Evolutionary conservation across 2,329 filamentous ascomycete genomes (phyloP).

Genomic region (Beauveria brongniartii): DNA sequence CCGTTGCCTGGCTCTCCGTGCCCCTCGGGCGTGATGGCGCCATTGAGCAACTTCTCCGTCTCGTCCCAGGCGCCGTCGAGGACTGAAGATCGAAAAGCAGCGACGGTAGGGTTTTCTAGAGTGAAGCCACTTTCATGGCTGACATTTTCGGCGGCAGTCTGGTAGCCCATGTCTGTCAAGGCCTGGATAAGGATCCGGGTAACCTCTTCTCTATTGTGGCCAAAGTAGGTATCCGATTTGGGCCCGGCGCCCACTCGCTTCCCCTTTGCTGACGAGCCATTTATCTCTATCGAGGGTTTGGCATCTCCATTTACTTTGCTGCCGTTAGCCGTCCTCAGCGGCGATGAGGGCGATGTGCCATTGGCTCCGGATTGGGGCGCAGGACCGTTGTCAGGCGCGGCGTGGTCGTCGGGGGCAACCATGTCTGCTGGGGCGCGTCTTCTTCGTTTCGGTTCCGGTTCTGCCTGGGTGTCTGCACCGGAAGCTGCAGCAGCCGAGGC

Average conservation of each 20-base stretch:
- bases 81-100: constrained; percentile 76
- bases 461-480: constrained; percentile 10
- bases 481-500: constrained; percentile 12
- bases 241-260: constrained; percentile 15
- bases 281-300: constrained; percentile 39
- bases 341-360: constrained; percentile 31
- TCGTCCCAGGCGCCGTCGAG: constrained; percentile 72
- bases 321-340: constrained; percentile 17
- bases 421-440: constrained; percentile 50
- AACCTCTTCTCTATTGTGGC: constrained; percentile 87
- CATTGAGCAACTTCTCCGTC: constrained; percentile 75
- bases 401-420: constrained; percentile 47
- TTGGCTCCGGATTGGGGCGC: constrained; percentile 25
- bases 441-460: constrained; percentile 39
- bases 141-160: constrained; percentile 64
- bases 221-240: constrained; percentile 51
- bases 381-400: constrained; percentile 50
- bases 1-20: constrained; percentile 39
- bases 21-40: constrained; percentile 32
- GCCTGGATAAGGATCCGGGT: constrained; percentile 89
- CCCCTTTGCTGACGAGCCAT: constrained; percentile 42
- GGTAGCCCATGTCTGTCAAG: constrained; percentile 80
- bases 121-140: constrained; percentile 78
- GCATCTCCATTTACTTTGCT: constrained; percentile 38
- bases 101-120: constrained; percentile 77